phyloP scores from a whole-genome alignment of 257 asterid genomes.

The Plantago elongata region DNA sequence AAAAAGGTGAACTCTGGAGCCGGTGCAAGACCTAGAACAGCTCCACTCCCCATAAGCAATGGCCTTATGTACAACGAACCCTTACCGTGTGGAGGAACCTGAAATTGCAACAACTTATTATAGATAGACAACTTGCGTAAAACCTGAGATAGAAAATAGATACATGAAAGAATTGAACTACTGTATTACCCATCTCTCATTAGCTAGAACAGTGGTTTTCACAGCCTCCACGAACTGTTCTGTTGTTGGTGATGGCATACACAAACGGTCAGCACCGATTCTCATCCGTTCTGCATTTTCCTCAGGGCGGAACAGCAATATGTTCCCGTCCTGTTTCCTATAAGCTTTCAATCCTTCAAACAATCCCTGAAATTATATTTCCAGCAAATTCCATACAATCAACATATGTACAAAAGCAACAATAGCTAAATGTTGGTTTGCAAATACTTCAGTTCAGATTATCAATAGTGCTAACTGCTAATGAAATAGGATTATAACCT shows the following conservation, averaged over 20 bases:
- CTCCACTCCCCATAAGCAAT: slow-evolving; percentile 77
- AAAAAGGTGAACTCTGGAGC: slow-evolving; percentile 73
- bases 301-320: slow-evolving; percentile 65
- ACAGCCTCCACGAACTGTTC: slow-evolving; percentile 72
- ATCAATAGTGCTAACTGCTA: no score
- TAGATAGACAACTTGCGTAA: slow-evolving; percentile 3
- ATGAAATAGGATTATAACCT: no score
- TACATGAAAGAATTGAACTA: slow-evolving; percentile 2
- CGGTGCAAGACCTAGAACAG: slow-evolving; percentile 71
- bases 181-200: slow-evolving; percentile 64
- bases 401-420: background rate
- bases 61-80: slow-evolving; percentile 69
- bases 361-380: slow-evolving; percentile 42
- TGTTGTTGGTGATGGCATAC: slow-evolving; percentile 73
- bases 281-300: slow-evolving; percentile 60
- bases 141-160: background rate
- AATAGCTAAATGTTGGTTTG: no score
- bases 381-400: background rate
- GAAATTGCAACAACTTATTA: slow-evolving; percentile 11
- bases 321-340: slow-evolving; percentile 51
- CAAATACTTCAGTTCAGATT: background rate
- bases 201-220: slow-evolving; percentile 55
- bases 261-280: slow-evolving; percentile 81
- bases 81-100: slow-evolving; percentile 76
- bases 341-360: slow-evolving; percentile 78